Evolutionary conservation across 208 protist genomes (phyloP).

Genomic region (Phytomonas serpens): DNA sequence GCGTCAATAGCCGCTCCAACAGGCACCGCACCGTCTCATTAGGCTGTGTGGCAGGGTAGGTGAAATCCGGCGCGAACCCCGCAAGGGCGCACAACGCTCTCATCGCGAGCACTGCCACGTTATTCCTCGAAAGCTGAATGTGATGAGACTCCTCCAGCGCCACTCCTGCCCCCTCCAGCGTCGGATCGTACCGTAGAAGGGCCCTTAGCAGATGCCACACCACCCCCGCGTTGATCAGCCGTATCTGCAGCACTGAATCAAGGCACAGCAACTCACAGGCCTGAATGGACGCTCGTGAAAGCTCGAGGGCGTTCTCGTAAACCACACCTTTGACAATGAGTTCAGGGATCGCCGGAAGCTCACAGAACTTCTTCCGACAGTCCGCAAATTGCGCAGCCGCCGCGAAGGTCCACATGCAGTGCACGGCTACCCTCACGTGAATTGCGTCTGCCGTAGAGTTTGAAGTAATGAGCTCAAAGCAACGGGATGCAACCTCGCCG

Average conservation of each 20-base stretch:
- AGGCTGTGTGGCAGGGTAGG: conserved; percentile 6
- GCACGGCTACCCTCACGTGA: conserved; percentile 42
- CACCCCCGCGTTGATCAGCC: conserved; percentile 53
- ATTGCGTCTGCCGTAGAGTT: conserved; percentile 31
- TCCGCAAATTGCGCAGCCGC: conserved; percentile 60
- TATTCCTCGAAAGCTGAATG: conserved; percentile 74
- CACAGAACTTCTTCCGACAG: conserved; percentile 53
- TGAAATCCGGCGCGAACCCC: conserved; percentile 23
- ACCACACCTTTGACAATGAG: conserved; percentile 53
- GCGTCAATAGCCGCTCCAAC: conserved; percentile 72
- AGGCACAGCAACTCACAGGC: conserved; percentile 54
- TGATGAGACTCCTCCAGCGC: conserved; percentile 63
- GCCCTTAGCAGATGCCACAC: conserved; percentile 78
- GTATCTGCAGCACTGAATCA: conserved; percentile 53
- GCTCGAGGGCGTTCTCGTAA: conserved; percentile 42
- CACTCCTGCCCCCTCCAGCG: conserved; percentile 60
- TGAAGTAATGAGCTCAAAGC: conserved; percentile 61
- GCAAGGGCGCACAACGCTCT: conserved; percentile 48
- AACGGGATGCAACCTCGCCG: conserved; percentile 45
- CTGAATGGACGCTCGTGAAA: conserved; percentile 72
- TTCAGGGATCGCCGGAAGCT: conserved; percentile 37
- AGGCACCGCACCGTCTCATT: conserved; percentile 27
- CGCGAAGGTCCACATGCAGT: conserved; percentile 77
- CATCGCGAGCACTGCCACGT: conserved; percentile 57
- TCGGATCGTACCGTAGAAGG: conserved; percentile 89